A percentile compares a stretch with the other conserved stretches of the same genome.
phyloP scores from a whole-genome alignment of 2,329 filamentous ascomycete species.

The Paraphaeosphaeria sporulosa region DNA sequence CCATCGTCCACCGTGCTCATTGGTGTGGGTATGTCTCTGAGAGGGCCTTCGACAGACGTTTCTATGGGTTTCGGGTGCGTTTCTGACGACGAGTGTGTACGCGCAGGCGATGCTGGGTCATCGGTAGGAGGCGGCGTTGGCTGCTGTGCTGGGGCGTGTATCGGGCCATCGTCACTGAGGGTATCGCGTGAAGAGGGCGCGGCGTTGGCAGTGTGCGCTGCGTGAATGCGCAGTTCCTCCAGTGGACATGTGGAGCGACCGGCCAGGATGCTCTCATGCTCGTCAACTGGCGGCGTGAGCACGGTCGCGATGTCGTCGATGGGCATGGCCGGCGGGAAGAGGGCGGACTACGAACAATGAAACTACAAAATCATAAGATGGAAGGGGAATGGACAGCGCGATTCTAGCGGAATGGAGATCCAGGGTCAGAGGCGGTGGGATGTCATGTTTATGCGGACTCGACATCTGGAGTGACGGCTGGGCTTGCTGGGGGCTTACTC shows the following conservation, averaged over 20 bases:
- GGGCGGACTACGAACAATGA: slow-evolving; percentile 37
- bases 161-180: slow-evolving; percentile 25
- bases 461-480: slow-evolving; percentile 12
- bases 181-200: slow-evolving; percentile 26
- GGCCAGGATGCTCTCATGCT: slow-evolving; percentile 53
- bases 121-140: slow-evolving; percentile 47
- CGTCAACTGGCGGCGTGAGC: slow-evolving; percentile 49
- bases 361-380: slow-evolving; percentile 23
- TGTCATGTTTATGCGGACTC: slow-evolving; percentile 23
- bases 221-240: slow-evolving; percentile 47
- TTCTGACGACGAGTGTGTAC: slow-evolving; percentile 29
- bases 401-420: slow-evolving; percentile 13
- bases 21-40: slow-evolving; percentile 48
- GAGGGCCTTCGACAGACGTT: slow-evolving; percentile 42
- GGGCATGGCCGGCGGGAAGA: slow-evolving; percentile 54
- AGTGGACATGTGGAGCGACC: slow-evolving; percentile 60
- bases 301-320: slow-evolving; percentile 54
- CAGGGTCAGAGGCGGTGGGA: slow-evolving; percentile 23
- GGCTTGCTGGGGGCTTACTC: slow-evolving; percentile 15
- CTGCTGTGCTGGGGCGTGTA: slow-evolving; percentile 38
- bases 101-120: slow-evolving; percentile 27
- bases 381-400: slow-evolving; percentile 1
- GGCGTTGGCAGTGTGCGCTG: slow-evolving; percentile 42
- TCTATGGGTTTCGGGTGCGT: slow-evolving; percentile 40
- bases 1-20: slow-evolving; percentile 47